Conservation (phyloP, 768 basidiomycete genomes). For the Leucocoprinus sp. region DNA sequence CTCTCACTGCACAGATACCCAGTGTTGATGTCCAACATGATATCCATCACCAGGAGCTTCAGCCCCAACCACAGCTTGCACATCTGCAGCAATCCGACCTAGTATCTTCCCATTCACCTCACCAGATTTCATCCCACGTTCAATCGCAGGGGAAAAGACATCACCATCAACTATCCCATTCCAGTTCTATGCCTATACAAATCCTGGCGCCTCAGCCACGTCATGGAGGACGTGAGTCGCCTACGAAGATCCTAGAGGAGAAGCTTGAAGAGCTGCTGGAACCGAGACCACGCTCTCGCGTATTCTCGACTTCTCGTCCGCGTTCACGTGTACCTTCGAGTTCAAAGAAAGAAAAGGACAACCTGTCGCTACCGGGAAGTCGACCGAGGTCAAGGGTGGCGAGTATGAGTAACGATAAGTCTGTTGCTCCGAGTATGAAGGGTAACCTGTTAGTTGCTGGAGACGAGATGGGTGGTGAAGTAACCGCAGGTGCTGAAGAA, state of each 20-base stretch:
- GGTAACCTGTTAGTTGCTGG: not conserved
- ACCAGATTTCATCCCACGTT: no score
- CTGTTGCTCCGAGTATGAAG: not conserved
- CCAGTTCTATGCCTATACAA: not conserved
- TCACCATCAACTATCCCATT: not conserved
- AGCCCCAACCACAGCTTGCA: not conserved
- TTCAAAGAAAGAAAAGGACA: not conserved
- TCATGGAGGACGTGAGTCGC: constrained; percentile 1
- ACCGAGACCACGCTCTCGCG: constrained; percentile 3
- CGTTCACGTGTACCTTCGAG: not conserved
- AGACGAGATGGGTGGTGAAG: not conserved
- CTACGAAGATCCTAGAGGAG: constrained; percentile 7
- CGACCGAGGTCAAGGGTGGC: constrained; percentile 6
- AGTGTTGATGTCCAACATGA: not conserved
- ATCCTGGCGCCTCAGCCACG: constrained; percentile 7
- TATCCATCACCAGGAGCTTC: not conserved
- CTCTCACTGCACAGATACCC: not conserved
- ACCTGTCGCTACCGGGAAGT: not conserved
- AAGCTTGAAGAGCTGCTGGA: constrained; percentile 10
- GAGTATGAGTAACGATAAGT: not conserved
- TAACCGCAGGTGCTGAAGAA: not conserved
- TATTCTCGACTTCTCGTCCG: not conserved
- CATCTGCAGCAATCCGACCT: not conserved
- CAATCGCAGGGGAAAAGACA: no score
- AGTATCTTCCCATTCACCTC: not conserved